These are phyloP conservation scores for carrot (Daucus carota) DNA, from an alignment of 129 eudicot genomes.

Conservation along the genomic window DH1_v3.0 NC_030386.2:31608001-31608500, in stretches of 20 bases:
- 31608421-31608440: background rate
- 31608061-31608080: slow-evolving; percentile 29
- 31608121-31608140: slow-evolving; percentile 41
- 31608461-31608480: slow-evolving; percentile 83
- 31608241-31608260: slow-evolving; percentile 38
- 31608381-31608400: background rate
- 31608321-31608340: slow-evolving; percentile 84
- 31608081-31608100: slow-evolving; percentile 70
- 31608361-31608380: slow-evolving; percentile 79
- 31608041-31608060: background rate
- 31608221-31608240: slow-evolving; percentile 22
- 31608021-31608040: background rate
- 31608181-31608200: background rate
- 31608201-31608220: slow-evolving; percentile 36
- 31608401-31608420: background rate
- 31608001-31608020: background rate
- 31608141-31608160: background rate
- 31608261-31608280: slow-evolving; percentile 63
- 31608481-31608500: slow-evolving; percentile 86
- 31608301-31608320: slow-evolving; percentile 79
- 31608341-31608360: slow-evolving; percentile 80
- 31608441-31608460: slow-evolving; percentile 31
- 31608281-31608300: slow-evolving; percentile 54
- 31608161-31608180: slow-evolving; percentile 8
- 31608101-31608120: slow-evolving; percentile 50